Evolutionary conservation across 768 basidiomycete genomes (phyloP).

Genomic region (Rhizopogon sp.): DNA sequence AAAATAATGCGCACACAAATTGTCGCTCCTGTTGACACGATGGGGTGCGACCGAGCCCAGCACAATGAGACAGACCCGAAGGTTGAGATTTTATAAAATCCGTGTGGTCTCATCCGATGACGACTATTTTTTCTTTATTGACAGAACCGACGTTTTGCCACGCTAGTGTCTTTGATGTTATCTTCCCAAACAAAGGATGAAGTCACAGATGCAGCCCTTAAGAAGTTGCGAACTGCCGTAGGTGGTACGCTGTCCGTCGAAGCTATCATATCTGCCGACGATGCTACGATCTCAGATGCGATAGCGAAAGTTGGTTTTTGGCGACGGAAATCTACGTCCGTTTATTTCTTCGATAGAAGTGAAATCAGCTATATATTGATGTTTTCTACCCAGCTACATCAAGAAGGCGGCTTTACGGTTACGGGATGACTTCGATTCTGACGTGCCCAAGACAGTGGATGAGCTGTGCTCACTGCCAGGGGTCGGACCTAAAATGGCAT

Average conservation of each 20-base stretch:
- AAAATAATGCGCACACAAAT: constrained; percentile 69
- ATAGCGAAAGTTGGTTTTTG: constrained; percentile 93
- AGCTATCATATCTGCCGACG: constrained; percentile 60
- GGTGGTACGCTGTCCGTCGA: constrained; percentile 78
- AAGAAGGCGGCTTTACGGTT: constrained; percentile 68
- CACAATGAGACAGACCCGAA: constrained; percentile 56
- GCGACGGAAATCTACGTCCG: constrained; percentile 79
- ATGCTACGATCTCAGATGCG: constrained; percentile 59
- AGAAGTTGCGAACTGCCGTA: constrained; percentile 64
- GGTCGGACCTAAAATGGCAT: constrained; percentile 97
- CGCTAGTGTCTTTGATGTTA: constrained; percentile 90
- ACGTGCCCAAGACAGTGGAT: constrained; percentile 86
- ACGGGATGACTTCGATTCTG: constrained; percentile 68
- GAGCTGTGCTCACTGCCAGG: constrained; percentile 85
- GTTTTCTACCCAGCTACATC: constrained; percentile 48
- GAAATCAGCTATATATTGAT: background rate
- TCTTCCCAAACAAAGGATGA: constrained; percentile 95
- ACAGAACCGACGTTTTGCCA: constrained; percentile 78
- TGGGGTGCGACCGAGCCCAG: constrained; percentile 81
- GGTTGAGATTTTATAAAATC: constrained; percentile 32
- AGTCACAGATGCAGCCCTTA: constrained; percentile 76
- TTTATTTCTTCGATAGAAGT: constrained; percentile 7
- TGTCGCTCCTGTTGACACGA: constrained; percentile 86
- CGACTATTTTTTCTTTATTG: background rate
- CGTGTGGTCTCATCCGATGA: background rate